Evolutionary conservation across 2,329 filamentous ascomycete species (phyloP), one percentile per base, ranked within the genome.

Genomic region (Claviceps fusiformis): DNA sequence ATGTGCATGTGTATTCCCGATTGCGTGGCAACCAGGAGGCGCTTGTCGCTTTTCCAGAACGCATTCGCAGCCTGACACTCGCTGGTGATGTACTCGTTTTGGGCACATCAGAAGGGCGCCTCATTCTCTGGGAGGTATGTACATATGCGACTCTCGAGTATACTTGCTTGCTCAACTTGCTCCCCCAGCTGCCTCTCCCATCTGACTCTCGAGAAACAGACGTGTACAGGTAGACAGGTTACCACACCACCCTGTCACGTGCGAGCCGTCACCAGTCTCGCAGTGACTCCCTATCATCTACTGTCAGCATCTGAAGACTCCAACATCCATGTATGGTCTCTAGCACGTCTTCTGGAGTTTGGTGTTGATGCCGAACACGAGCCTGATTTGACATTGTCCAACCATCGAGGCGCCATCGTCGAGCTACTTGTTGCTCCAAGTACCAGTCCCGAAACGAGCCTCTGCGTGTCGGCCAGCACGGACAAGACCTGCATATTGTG

Each of bases 401-500:
- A 86, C 61, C 89, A 95, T 67, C 80, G 86, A 39, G 84, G 81
- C 59, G 86, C 78, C 66, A 83, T 91, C 68, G 92, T 81, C 58
- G 81, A 77, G 53, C 66, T 87, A 19, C 70, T 70, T 5, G 71
- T 78, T 47, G 85, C 87, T 19, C 82, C 87, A 64, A 85, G 86
- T 65, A 74, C 78, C 57, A 85, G 82, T 66, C 67, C 72, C 17
- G 81, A 83, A 62, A 86, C 86, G 56, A 92, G 88, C 67, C 83
- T 97, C 58, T 91, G 87, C 57, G 79, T 96, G 24, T 95, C 92
- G 3, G 82, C 85, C 7, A 89, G 89, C 60, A 83, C 81, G 62
- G 93, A 97, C 71, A 91, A 88, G 70, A 93, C 89, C 8, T 89
- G 89, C 62, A 85, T 95, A 63, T 77, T 95, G 57, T 98, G 93